Conservation (phyloP, 2,329 filamentous ascomycete genomes). For the Trichoderma sp. region DNA sequence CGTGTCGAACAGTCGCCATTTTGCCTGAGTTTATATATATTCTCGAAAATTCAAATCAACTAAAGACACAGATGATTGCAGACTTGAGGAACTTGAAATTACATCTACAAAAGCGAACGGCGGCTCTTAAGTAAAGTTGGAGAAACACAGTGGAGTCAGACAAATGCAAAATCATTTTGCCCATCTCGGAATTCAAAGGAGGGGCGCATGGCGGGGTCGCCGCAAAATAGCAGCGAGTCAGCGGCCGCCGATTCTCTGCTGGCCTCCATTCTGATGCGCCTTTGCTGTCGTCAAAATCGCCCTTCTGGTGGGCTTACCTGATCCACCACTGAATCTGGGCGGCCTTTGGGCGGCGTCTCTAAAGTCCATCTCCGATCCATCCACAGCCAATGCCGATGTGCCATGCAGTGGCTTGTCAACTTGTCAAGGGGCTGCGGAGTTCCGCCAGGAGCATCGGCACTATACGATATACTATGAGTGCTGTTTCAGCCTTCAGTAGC, state of each 20-base stretch:
- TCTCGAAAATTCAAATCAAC: background rate
- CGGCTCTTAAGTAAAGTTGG: conserved; percentile 1
- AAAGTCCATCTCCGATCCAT: background rate
- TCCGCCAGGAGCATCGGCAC: background rate
- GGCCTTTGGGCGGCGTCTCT: background rate
- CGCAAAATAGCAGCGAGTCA: conserved; percentile 9
- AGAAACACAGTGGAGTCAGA: background rate
- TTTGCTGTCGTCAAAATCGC: conserved; percentile 17
- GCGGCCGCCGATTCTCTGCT: background rate
- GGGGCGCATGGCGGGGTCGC: conserved; percentile 7
- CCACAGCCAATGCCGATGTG: background rate
- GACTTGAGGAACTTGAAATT: background rate
- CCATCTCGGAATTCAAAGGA: background rate
- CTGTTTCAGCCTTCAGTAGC: background rate
- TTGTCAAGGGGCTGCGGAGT: background rate
- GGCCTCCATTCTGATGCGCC: background rate
- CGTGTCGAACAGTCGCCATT: conserved; percentile 20
- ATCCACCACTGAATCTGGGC: background rate
- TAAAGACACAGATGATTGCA: background rate
- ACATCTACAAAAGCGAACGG: background rate
- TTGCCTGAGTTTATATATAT: background rate
- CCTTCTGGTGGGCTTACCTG: background rate
- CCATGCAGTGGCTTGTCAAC: background rate
- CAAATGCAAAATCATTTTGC: background rate
- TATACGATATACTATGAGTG: background rate